Evolutionary conservation across 495 filamentous ascomycete species (phyloP).

Genomic region (Hypomontagnella submonticulosa): DNA sequence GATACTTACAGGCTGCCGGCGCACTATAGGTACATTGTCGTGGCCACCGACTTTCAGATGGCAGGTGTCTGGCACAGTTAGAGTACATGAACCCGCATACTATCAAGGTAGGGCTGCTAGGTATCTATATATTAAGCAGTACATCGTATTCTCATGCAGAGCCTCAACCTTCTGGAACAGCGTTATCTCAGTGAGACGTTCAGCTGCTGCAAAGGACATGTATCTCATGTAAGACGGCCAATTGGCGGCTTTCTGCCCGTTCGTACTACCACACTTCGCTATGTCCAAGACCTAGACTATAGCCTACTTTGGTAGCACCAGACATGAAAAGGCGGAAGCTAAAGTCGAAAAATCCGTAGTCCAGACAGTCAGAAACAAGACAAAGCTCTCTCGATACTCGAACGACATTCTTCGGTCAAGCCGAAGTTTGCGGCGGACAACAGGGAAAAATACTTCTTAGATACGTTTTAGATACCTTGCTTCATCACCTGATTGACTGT

Average conservation of each 20-base stretch:
- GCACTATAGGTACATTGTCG: slow-evolving; percentile 6
- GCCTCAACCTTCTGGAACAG: slow-evolving; percentile 29
- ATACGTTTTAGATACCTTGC: slow-evolving; percentile 5
- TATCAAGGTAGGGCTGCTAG: slow-evolving; percentile 2
- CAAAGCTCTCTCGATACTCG: slow-evolving; percentile 14
- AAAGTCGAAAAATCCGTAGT: too few species aligned
- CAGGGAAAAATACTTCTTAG: slow-evolving; percentile 6
- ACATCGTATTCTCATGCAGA: slow-evolving; percentile 22
- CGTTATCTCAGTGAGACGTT: slow-evolving; percentile 15
- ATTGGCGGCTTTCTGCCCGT: neutral
- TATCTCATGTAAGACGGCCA: slow-evolving; percentile 21
- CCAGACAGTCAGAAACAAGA: slow-evolving; percentile 11
- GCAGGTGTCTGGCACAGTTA: slow-evolving; percentile 1
- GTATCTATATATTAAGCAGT: neutral
- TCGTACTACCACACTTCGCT: slow-evolving; percentile 19
- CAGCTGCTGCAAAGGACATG: slow-evolving; percentile 9
- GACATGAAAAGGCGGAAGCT: slow-evolving; percentile 7
- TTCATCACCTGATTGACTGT: slow-evolving; percentile 27
- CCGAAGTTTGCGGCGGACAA: slow-evolving; percentile 17
- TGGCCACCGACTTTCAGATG: too few species aligned
- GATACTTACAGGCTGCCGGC: neutral
- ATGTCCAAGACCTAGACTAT: slow-evolving; percentile 3
- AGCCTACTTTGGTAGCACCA: slow-evolving; percentile 10
- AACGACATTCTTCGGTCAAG: slow-evolving; percentile 27
- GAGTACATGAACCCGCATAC: slow-evolving; percentile 8